A percentile compares a stretch with the other conserved stretches of the same genome.
Evolutionary conservation across 2,329 filamentous ascomycete genomes (phyloP).

Genomic region (Chaetothyriales sp.): DNA sequence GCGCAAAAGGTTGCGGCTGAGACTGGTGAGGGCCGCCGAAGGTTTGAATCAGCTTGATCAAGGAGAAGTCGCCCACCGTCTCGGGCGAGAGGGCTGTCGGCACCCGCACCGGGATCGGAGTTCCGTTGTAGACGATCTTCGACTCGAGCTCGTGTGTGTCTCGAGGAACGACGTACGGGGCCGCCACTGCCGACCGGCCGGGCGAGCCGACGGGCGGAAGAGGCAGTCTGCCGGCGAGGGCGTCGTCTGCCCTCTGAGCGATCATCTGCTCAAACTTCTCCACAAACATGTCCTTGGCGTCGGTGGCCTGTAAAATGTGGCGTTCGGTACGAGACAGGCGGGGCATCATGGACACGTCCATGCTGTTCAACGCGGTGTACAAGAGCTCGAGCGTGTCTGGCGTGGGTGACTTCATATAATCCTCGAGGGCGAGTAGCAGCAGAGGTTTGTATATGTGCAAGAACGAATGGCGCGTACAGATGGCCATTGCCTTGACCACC

Average conservation of each 20-base stretch:
- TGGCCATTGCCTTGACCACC: constrained; percentile 95
- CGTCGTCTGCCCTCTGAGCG: constrained; percentile 56
- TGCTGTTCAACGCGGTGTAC: constrained; percentile 85
- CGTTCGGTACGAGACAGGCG: constrained; percentile 70
- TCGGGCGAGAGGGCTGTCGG: constrained; percentile 87
- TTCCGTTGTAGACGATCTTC: constrained; percentile 87
- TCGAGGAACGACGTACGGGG: constrained; percentile 63
- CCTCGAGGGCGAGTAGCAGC: constrained; percentile 76
- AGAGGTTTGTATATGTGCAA: constrained; percentile 98
- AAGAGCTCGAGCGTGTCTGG: constrained; percentile 77
- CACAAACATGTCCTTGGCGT: constrained; percentile 90
- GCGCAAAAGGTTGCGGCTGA: constrained; percentile 66
- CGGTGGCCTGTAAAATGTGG: constrained; percentile 73
- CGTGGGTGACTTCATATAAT: constrained; percentile 88
- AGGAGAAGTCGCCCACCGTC: constrained; percentile 91
- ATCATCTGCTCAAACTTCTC: constrained; percentile 97
- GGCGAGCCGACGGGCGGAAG: constrained; percentile 27
- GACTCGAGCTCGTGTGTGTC: constrained; percentile 98
- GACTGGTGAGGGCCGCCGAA: constrained; percentile 76
- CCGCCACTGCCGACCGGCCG: constrained; percentile 40
- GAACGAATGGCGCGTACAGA: constrained; percentile 94
- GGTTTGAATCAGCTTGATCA: constrained; percentile 92
- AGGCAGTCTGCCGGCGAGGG: constrained; percentile 20
- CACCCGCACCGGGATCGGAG: constrained; percentile 92
- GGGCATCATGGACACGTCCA: constrained; percentile 93